A percentile compares a stretch with the other conserved stretches of the same genome.
phyloP scores from a whole-genome alignment of 495 filamentous ascomycete species.

The Annulohypoxylon nitens region DNA sequence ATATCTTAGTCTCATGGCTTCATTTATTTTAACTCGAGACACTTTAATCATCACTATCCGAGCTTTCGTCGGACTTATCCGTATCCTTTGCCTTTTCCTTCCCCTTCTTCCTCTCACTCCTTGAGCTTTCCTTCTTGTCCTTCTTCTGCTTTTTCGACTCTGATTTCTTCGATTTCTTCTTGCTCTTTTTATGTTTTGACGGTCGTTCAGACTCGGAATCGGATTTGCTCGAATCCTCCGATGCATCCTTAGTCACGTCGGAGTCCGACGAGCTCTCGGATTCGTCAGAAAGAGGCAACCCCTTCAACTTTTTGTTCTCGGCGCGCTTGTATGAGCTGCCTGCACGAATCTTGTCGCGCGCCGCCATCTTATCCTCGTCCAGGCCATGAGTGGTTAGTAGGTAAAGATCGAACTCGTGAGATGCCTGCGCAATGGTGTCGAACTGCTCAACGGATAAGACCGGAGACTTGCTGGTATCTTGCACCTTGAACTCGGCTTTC shows the following conservation, averaged over 20 bases:
- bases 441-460: constrained; percentile 4
- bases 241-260: background rate
- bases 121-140: constrained; percentile 1
- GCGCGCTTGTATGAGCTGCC: background rate
- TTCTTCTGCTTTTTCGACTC: background rate
- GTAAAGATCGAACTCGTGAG: constrained; percentile 11
- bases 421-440: constrained; percentile 9
- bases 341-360: constrained; percentile 1
- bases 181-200: background rate
- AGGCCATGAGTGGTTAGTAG: constrained; percentile 6
- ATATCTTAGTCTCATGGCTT: background rate
- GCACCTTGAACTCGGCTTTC: constrained; percentile 44
- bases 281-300: background rate
- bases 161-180: constrained; percentile 14
- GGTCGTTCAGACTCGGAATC: constrained; percentile 4
- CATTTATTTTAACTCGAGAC: background rate
- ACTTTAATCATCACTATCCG: constrained; percentile 6
- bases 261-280: constrained; percentile 13
- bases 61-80: background rate
- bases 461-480: constrained; percentile 15
- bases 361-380: constrained; percentile 15
- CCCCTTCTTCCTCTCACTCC: constrained; percentile 10
- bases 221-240: background rate
- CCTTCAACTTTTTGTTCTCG: constrained; percentile 2
- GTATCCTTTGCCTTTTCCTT: constrained; percentile 3